Evolutionary conservation across 345 rosid species (phyloP).

Genomic region (rapeseed (Brassica napus)): DNA sequence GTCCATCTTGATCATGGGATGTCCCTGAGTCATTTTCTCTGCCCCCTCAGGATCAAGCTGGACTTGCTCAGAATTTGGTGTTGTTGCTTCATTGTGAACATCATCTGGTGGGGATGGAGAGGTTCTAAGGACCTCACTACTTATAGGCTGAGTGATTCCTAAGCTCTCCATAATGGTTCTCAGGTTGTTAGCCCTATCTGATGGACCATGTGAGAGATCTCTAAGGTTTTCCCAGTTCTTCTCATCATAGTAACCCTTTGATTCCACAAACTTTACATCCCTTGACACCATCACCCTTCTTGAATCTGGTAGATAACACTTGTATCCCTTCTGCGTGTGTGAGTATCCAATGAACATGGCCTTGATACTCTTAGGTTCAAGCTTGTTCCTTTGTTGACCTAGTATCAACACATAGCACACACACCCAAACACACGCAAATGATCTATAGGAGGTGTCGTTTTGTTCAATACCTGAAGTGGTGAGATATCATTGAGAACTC

Average conservation of each 20-base stretch:
- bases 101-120: too few relatives aligned
- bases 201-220: neutral
- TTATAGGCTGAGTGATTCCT: too few relatives aligned
- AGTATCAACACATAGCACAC: neutral
- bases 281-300: neutral
- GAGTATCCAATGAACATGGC: neutral
- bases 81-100: too few relatives aligned
- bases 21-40: too few relatives aligned
- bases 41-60: too few relatives aligned
- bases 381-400: neutral
- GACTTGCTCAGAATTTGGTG: too few relatives aligned
- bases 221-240: neutral
- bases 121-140: too few relatives aligned
- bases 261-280: neutral
- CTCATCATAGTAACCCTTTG: neutral
- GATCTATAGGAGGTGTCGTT: too few relatives aligned
- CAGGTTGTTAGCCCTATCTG: neutral
- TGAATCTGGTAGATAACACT: neutral
- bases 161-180: neutral
- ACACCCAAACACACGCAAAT: too few relatives aligned
- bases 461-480: too few relatives aligned
- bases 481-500: neutral
- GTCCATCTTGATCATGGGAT: too few relatives aligned
- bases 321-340: neutral
- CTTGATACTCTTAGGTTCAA: neutral